Evolutionary conservation across 768 basidiomycete species (phyloP).

Genomic region (Phlegmacium glaucopus): DNA sequence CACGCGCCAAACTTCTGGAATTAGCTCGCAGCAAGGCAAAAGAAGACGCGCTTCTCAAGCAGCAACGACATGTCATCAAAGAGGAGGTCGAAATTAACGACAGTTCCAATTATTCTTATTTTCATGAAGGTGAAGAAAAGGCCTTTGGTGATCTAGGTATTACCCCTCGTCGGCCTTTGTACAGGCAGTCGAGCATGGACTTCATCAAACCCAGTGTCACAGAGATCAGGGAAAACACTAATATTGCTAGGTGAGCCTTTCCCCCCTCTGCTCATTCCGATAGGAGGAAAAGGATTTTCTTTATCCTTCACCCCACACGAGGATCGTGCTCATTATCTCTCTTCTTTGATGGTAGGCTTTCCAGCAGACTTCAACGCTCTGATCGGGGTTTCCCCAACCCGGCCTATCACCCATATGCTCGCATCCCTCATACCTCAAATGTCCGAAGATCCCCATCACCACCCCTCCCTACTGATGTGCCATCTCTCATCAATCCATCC

Average conservation of each 20-base stretch:
- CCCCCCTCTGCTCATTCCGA: background rate
- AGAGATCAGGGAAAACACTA: constrained; percentile 47
- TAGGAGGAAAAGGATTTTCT: background rate
- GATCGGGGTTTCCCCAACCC: constrained; percentile 51
- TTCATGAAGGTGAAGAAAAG: constrained; percentile 24
- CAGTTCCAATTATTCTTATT: constrained; percentile 22
- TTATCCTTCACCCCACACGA: constrained; percentile 4
- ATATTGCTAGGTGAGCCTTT: constrained; percentile 57
- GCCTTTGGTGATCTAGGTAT: constrained; percentile 19
- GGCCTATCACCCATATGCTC: constrained; percentile 59
- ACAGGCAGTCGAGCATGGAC: constrained; percentile 86
- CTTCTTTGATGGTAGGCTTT: constrained; percentile 42
- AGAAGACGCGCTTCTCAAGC: constrained; percentile 36
- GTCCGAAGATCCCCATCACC: constrained; percentile 39
- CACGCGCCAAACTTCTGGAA: constrained; percentile 79
- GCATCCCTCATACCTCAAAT: constrained; percentile 33
- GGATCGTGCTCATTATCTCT: constrained; percentile 7
- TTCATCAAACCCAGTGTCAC: constrained; percentile 58
- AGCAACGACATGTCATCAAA: constrained; percentile 38
- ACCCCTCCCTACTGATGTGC: constrained; percentile 32
- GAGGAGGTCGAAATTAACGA: constrained; percentile 48
- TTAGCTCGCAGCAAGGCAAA: constrained; percentile 65
- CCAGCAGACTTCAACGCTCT: constrained; percentile 62
- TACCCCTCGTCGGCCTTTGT: constrained; percentile 51
- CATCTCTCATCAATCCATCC: constrained; percentile 45